These are phyloP conservation scores for Beta vulgaris DNA, from an alignment of 148 eudicot genomes.

Conservation along the genomic window DNA sequence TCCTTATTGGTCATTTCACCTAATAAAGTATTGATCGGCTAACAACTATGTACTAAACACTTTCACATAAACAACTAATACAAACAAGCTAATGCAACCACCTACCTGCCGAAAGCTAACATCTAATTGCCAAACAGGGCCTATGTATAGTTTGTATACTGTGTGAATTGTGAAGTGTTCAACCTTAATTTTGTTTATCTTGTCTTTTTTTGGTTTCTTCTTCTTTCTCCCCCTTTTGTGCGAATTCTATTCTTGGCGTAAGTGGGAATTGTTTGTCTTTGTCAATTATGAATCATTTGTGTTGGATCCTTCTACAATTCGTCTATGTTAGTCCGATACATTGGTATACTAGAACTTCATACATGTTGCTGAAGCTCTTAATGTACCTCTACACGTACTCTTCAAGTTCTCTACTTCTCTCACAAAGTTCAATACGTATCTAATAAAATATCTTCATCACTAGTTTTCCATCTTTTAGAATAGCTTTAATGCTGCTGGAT, in stretches of 20 bases:
- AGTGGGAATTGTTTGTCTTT: background rate
- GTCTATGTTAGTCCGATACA: background rate
- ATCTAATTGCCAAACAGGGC: no score
- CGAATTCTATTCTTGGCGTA: background rate
- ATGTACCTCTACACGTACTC: slow-evolving; percentile 86
- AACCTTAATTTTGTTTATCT: background rate
- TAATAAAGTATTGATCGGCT: no score
- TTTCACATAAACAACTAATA: no score
- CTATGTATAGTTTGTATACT: no score
- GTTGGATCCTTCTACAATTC: no score
- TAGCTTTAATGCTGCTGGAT: background rate
- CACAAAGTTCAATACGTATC: background rate
- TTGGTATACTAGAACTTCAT: slow-evolving; percentile 33
- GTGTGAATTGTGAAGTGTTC: background rate
- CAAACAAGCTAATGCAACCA: no score
- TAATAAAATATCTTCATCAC: background rate
- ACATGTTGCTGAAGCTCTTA: slow-evolving; percentile 97
- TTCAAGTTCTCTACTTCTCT: slow-evolving; percentile 81
- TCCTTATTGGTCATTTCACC: no score
- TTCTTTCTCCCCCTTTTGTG: background rate
- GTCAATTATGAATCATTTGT: background rate
- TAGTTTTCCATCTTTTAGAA: background rate
- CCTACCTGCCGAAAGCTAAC: no score
- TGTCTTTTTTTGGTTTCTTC: background rate
- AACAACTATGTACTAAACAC: no score